phyloP scores from a whole-genome alignment of 306 rosid genomes.

The Castanopsis chinensis region DNA sequence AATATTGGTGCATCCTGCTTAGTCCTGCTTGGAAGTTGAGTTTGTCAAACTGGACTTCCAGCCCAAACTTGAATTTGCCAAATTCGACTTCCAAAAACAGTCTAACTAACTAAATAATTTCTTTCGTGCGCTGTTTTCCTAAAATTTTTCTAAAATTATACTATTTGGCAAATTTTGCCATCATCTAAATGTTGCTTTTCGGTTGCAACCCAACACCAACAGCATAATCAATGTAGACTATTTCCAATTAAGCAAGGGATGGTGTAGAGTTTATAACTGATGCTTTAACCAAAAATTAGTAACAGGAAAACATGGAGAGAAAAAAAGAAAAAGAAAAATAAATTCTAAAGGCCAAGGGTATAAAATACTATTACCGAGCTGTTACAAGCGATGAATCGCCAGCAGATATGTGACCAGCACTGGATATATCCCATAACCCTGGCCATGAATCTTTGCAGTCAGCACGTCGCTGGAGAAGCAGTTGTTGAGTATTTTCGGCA shows the following conservation, averaged over 20 bases:
- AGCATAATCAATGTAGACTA: neutral
- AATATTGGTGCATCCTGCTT: too few species aligned
- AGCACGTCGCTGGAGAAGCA: conserved; percentile 85
- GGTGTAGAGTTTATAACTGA: neutral
- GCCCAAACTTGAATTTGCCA: too few species aligned
- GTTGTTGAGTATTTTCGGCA: conserved; percentile 70
- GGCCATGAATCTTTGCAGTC: conserved; percentile 84
- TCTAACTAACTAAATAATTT: too few species aligned
- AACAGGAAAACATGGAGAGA: neutral
- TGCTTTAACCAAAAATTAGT: neutral
- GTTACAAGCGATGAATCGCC: conserved; percentile 73
- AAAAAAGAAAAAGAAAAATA: neutral
- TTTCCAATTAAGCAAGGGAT: neutral
- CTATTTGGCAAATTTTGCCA: too few species aligned
- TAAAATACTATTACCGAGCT: conserved; percentile 54
- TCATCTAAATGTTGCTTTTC: neutral
- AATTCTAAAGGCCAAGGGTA: neutral
- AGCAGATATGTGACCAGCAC: conserved; percentile 87
- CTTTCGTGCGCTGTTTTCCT: too few species aligned
- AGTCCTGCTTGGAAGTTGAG: too few species aligned
- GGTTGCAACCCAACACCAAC: neutral
- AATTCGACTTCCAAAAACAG: too few species aligned
- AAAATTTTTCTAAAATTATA: too few species aligned
- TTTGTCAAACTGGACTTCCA: too few species aligned
- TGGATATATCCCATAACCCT: conserved; percentile 89